Evolutionary conservation across 2,329 filamentous ascomycete species (phyloP), one percentile per base, ranked within the genome.

Genomic region (Aotearoamyces nothofagi): DNA sequence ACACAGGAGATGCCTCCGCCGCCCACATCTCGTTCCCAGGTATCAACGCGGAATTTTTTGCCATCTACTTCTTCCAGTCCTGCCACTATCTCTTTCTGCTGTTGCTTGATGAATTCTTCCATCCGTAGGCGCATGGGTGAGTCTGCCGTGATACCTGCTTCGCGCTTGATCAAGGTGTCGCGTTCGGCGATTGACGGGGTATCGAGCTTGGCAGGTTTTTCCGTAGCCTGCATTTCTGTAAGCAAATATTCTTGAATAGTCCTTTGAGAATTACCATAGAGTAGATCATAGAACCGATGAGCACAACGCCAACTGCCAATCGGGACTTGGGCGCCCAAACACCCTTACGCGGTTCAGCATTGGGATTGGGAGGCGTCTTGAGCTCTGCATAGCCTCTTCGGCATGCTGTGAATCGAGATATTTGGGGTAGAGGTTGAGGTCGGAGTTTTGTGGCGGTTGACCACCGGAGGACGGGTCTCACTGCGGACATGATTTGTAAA

Each of bases 101-200:
- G 82, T 43, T 84, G 71, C 53, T 90, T 90, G 55, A 96, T 92
- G 51, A 96, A 80, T 45, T 81, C 73, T 57, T 98, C 90, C 90
- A 98, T 96, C 38, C 87, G 82, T 33, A 98, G 66, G 31, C 90
- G 84, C 87, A 98, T 96, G 2, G 90, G 86, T 9, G 87, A 94
- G 43, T 74, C 63, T 33, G 75, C 66, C 26, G 65, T 77, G 27
- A 96, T 66, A 38, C 73, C 71, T 32, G 71, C 67, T 52, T 90
- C 79, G 37, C 78, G 75, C 56, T 90, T 93, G 41, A 71, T 67
- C 37, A 83, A 65, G 39, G 70, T 73, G 53, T 96, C 90, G 44
- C 81, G 73, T 49, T 93, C 81, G 44, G 83, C 84, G 41, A 94
- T 80, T 22, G 78, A 69, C 16, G 79, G 65, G 26, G 58, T 47